Evolutionary conservation across 352 stramenopile species (phyloP).

Genomic region (Phytopythium montanum): DNA sequence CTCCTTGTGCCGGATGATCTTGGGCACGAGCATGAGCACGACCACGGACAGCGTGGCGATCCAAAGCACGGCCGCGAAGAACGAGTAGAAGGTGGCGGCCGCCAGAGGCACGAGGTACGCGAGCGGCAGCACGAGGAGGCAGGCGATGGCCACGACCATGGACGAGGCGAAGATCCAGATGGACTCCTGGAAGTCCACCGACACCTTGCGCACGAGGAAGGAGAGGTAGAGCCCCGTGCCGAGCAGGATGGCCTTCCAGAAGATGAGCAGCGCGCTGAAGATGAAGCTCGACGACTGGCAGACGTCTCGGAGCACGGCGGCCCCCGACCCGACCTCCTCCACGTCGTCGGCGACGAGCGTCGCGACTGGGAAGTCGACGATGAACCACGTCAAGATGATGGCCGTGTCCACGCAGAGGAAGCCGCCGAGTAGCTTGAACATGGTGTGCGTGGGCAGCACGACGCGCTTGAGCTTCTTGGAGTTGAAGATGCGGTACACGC

Average conservation of each 20-base stretch:
- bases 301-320: slow-evolving; percentile 15
- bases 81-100: slow-evolving; percentile 29
- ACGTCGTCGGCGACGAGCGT: slow-evolving; percentile 10
- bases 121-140: slow-evolving; percentile 35
- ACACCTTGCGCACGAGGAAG: slow-evolving; percentile 41
- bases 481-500: slow-evolving; percentile 50
- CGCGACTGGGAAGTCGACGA: slow-evolving; percentile 16
- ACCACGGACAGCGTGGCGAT: slow-evolving; percentile 27
- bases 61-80: slow-evolving; percentile 27
- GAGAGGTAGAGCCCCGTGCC: slow-evolving; percentile 34
- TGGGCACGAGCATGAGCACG: slow-evolving; percentile 33
- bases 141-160: slow-evolving; percentile 34
- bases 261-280: slow-evolving; percentile 30
- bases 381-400: slow-evolving; percentile 28
- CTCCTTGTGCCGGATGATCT: slow-evolving; percentile 21
- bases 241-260: slow-evolving; percentile 42
- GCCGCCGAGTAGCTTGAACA: slow-evolving; percentile 34
- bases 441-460: slow-evolving; percentile 28
- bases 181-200: slow-evolving; percentile 42
- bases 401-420: slow-evolving; percentile 33
- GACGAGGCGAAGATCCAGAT: slow-evolving; percentile 52
- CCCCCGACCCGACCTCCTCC: slow-evolving; percentile 15
- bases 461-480: slow-evolving; percentile 36
- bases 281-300: slow-evolving; percentile 33
- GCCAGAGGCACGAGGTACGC: slow-evolving; percentile 42